A percentile compares a stretch with the other conserved stretches of the same genome.
phyloP scores from a whole-genome alignment of 2,329 filamentous ascomycete genomes.

The Neonectria punicea region DNA sequence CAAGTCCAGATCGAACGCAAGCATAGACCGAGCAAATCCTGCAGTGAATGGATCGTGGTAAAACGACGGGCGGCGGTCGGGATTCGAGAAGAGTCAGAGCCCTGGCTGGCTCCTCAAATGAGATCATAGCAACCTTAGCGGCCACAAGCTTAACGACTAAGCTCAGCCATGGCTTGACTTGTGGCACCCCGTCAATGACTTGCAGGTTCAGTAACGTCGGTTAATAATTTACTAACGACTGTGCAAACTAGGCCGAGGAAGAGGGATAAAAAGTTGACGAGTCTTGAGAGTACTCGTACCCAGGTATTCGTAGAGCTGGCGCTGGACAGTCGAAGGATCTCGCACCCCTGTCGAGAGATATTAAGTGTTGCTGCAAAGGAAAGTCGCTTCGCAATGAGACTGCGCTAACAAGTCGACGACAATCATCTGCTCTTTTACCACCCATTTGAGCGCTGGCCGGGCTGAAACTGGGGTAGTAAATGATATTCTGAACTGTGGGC shows the following conservation, averaged over 20 bases:
- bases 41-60: not conserved
- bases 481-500: not conserved
- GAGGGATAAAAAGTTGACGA: not conserved
- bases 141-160: slow-evolving; percentile 13
- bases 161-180: not conserved
- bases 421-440: not conserved
- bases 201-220: not conserved
- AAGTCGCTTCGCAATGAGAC: not conserved
- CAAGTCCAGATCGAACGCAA: slow-evolving; percentile 1
- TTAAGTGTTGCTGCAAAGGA: slow-evolving; percentile 14
- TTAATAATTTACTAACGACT: not conserved
- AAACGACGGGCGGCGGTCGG: not conserved
- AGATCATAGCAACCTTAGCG: slow-evolving; percentile 15
- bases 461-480: not conserved
- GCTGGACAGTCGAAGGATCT: slow-evolving; percentile 1
- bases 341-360: slow-evolving; percentile 4
- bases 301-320: not conserved
- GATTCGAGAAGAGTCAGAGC: not conserved
- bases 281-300: not conserved
- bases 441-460: not conserved
- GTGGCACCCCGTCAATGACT: slow-evolving; percentile 17
- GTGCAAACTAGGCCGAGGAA: not conserved
- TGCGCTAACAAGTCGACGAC: slow-evolving; percentile 3
- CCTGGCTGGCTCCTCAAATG: not conserved
- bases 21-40: not conserved